Evolutionary conservation across 2,329 filamentous ascomycete genomes (phyloP), one percentile per base, ranked within the genome.

Genomic region (Cladosporium sp.): DNA sequence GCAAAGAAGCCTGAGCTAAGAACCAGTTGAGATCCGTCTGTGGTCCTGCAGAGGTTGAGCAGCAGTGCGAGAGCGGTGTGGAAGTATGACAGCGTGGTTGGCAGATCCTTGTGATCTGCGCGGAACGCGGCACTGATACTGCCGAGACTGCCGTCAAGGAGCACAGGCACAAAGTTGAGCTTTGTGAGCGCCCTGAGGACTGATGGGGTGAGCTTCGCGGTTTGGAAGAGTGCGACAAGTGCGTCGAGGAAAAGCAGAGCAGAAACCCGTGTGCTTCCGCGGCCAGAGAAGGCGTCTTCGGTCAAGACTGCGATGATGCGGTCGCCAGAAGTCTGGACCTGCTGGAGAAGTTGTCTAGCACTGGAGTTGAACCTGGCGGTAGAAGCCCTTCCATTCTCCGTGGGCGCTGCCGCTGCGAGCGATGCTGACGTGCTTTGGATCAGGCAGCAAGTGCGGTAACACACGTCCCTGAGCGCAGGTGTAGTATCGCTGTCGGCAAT

Each of bases 211-310:
- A 85, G 81, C 67, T 93, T 88, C 35, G 84, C 80, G 32, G 62
- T 56, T 55, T 84, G 85, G 45, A 88, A 88, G 53, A 96, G 77
- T 42, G 85, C 83, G 32, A 95, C 85, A 13, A 97, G 75, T 0
- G 88, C 83, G 55, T 89, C 86, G 34, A 99, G 79, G n/a, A 97
- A 80, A 36, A 97, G 82, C 42, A 97, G 78, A 10, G 94, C 91
- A 0, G 93, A 88, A 3, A 95, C 86, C 68, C 95, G 89, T 71
- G 90, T 95, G 12, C 81, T 83, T 36, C 89, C 83, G 67, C 93
- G 88, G 37, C 91, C 91, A 59, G 88, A 86, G 71, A 92, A 93
- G 19, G 91, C 92, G 75, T 99, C 94, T 68, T 99, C 94, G 69
- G 92, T 97, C 42, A 97, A 80, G 24, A 91, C 85, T 65, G 93